Conservation (phyloP, 306 rosid species). For the Luffa acutangula region DNA sequence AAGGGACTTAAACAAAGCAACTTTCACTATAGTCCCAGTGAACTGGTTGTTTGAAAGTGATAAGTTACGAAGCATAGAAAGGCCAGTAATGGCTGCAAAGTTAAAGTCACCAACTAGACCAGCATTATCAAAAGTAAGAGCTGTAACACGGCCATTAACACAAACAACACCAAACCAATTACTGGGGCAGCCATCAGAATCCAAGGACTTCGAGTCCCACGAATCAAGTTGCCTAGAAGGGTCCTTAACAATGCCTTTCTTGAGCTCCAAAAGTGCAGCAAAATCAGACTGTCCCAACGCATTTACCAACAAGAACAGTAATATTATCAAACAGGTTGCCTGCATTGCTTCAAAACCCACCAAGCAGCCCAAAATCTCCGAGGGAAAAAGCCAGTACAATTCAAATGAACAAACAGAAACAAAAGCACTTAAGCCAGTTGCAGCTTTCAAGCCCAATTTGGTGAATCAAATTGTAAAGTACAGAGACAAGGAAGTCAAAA, state of each 20-base stretch:
- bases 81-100: slow-evolving; percentile 43
- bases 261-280: slow-evolving; percentile 53
- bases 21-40: slow-evolving; percentile 34
- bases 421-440: background rate
- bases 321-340: slow-evolving; percentile 36
- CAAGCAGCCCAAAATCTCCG: slow-evolving; percentile 20
- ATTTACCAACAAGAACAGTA: slow-evolving; percentile 27
- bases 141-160: slow-evolving; percentile 39
- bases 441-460: background rate
- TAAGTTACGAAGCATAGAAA: slow-evolving; percentile 48
- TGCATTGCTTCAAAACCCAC: slow-evolving; percentile 49
- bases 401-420: background rate
- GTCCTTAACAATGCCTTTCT: slow-evolving; percentile 47
- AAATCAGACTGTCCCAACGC: slow-evolving; percentile 50
- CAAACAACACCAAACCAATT: slow-evolving; percentile 60
- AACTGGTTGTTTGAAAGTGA: slow-evolving; percentile 54
- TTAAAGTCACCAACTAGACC: slow-evolving; percentile 56
- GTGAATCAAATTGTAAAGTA: background rate
- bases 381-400: background rate
- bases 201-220: slow-evolving; percentile 55
- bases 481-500: background rate
- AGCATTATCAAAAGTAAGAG: slow-evolving; percentile 42
- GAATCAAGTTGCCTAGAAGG: slow-evolving; percentile 48
- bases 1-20: slow-evolving; percentile 36
- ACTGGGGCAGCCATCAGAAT: slow-evolving; percentile 62